Percentiles rank a stretch among this genome's conserved stretches.
Evolutionary conservation across 2,329 filamentous ascomycete species (phyloP).

Genomic region (Macrophomina phaseolina): DNA sequence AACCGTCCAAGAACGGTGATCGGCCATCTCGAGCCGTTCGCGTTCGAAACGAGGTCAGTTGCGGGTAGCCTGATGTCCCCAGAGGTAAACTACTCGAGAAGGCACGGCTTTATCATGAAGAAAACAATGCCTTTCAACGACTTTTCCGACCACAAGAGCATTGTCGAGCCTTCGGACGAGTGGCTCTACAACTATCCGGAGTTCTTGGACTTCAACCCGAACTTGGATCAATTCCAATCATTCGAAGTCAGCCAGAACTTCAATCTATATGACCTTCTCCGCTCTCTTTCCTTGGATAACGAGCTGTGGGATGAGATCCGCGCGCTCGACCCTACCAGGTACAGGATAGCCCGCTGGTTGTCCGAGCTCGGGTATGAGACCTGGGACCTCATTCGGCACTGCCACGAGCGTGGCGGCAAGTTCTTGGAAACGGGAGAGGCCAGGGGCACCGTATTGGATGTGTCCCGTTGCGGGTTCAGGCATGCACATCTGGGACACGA

Average conservation of each 20-base stretch:
- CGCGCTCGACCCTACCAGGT: not conserved
- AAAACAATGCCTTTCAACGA: conserved; percentile 22
- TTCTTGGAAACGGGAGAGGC: not conserved
- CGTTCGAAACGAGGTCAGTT: not conserved
- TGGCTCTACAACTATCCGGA: conserved; percentile 28
- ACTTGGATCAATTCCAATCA: not conserved
- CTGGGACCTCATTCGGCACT: conserved; percentile 3
- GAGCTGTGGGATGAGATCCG: conserved; percentile 7
- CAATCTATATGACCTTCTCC: not conserved
- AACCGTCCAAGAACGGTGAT: not conserved
- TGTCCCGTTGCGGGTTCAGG: conserved; percentile 1
- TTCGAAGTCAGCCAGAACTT: not conserved
- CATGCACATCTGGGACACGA: not conserved
- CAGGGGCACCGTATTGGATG: conserved; percentile 1
- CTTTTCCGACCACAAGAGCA: conserved; percentile 25
- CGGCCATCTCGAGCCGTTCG: not conserved
- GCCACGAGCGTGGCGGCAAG: not conserved
- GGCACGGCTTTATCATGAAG: conserved; percentile 6
- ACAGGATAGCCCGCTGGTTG: not conserved
- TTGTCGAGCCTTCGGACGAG: conserved; percentile 27
- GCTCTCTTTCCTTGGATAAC: not conserved
- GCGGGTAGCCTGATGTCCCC: not conserved
- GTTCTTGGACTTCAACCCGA: conserved; percentile 17
- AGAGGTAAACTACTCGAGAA: not conserved
- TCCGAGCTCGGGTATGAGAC: conserved; percentile 10